Evolutionary conservation across 345 rosid species (phyloP).

Genomic region (Triadica sebifera): DNA sequence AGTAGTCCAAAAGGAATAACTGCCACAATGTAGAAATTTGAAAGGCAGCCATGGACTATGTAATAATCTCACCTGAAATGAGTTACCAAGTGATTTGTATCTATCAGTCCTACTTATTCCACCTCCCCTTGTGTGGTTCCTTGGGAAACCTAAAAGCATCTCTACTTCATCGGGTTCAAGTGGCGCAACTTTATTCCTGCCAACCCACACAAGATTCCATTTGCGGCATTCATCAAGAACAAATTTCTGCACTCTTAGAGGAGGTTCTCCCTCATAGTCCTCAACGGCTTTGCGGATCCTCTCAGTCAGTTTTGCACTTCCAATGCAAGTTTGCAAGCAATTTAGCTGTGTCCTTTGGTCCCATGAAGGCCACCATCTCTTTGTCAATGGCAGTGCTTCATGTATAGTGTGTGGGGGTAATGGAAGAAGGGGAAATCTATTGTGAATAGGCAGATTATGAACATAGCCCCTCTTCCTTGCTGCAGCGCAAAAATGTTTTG

Average conservation of each 20-base stretch:
- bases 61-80: constrained; percentile 59
- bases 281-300: constrained; percentile 69
- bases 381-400: constrained; percentile 72
- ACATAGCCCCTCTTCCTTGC: constrained; percentile 90
- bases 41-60: not conserved
- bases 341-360: constrained; percentile 73
- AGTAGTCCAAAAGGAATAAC: too few species aligned
- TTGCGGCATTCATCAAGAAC: constrained; percentile 68
- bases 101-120: constrained; percentile 82
- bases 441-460: constrained; percentile 70
- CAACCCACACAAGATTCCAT: constrained; percentile 98
- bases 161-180: constrained; percentile 92
- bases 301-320: constrained; percentile 67
- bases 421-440: constrained; percentile 69
- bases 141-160: constrained; percentile 85
- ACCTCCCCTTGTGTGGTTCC: constrained; percentile 93
- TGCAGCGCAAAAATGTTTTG: constrained; percentile 73
- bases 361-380: constrained; percentile 93
- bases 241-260: constrained; percentile 40
- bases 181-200: constrained; percentile 78
- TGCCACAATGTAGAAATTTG: too few species aligned
- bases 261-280: constrained; percentile 51
- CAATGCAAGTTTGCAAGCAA: constrained; percentile 67
- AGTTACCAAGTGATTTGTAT: constrained; percentile 85
- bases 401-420: constrained; percentile 59